Conservation (phyloP, 106 monocot genomes). For the Acanthochlamys bracteata region DNA sequence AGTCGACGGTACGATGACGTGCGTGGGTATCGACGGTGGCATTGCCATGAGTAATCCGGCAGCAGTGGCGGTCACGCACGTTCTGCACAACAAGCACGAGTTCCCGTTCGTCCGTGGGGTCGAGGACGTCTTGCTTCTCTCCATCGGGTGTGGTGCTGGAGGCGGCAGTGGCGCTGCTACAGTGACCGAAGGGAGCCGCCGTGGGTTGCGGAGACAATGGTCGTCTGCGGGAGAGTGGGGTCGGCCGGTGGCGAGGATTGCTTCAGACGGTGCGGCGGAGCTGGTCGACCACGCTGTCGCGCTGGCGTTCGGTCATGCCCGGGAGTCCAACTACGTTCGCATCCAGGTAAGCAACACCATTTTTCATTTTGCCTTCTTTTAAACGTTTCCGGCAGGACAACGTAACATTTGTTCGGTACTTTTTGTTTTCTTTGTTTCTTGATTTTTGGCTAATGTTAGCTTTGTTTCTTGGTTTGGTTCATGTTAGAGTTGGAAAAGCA, state of each 20-base stretch:
- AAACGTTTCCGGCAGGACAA: not conserved
- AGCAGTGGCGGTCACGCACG: constrained; percentile 72
- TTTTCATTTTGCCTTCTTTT: not conserved
- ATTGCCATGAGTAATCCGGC: constrained; percentile 68
- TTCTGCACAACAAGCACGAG: constrained; percentile 82
- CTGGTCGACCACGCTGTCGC: constrained; percentile 51
- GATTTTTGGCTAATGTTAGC: no score
- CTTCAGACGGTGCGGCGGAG: constrained; percentile 40
- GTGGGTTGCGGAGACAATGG: constrained; percentile 7
- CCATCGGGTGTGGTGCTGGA: constrained; percentile 53
- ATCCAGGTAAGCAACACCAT: not conserved
- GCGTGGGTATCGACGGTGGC: constrained; percentile 53
- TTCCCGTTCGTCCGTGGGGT: constrained; percentile 80
- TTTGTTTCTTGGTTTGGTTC: no score
- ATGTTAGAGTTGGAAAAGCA: no score
- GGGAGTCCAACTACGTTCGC: constrained; percentile 1
- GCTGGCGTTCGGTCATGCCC: constrained; percentile 5
- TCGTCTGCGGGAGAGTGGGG: constrained; percentile 2
- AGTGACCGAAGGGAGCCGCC: constrained; percentile 22
- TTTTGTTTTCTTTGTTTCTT: no score
- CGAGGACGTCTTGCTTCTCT: constrained; percentile 72
- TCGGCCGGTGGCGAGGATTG: constrained; percentile 25
- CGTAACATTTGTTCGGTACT: not conserved
- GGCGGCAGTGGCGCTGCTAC: constrained; percentile 55
- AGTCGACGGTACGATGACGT: constrained; percentile 32